Conservation (phyloP, 176 grass and related monocot genomes). For the Musa troglodytarum region DNA sequence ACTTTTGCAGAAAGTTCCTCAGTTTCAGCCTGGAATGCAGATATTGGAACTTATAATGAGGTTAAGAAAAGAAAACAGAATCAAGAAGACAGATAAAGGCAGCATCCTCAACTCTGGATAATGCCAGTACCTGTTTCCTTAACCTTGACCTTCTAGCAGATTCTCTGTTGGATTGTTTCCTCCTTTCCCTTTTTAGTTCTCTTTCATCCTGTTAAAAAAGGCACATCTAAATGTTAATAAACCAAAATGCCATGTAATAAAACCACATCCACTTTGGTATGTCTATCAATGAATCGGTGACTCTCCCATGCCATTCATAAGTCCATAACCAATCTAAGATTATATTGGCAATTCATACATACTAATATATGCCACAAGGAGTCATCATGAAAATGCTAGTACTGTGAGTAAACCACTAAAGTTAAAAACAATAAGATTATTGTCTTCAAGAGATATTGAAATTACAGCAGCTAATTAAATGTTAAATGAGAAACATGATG, state of each 20-base stretch:
- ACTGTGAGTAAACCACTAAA: neutral
- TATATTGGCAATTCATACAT: too few relatives aligned
- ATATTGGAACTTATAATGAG: neutral
- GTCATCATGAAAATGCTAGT: neutral
- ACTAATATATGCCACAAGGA: neutral
- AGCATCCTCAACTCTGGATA: neutral
- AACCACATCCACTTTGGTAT: neutral
- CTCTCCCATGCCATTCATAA: neutral
- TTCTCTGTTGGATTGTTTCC: conserved; percentile 29
- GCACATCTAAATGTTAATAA: neutral
- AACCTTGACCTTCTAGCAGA: conserved; percentile 84
- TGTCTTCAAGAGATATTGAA: neutral
- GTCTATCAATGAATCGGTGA: neutral
- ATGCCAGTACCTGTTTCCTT: conserved; percentile 52
- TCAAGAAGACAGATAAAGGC: neutral
- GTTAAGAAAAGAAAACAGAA: neutral
- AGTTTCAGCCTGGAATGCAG: conserved; percentile 62
- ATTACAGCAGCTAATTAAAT: neutral
- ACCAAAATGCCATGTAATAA: neutral
- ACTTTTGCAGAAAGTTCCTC: conserved; percentile 54
- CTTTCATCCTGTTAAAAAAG: conserved; percentile 49
- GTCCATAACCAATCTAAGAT: neutral
- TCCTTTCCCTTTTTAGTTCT: conserved; percentile 55
- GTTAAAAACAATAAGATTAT: neutral
- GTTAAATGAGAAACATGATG: neutral